Evolutionary conservation across 108 stramenopile genomes (phyloP), one percentile per base, ranked within the genome.

Genomic region (Pseudonitzschia multiseries): DNA sequence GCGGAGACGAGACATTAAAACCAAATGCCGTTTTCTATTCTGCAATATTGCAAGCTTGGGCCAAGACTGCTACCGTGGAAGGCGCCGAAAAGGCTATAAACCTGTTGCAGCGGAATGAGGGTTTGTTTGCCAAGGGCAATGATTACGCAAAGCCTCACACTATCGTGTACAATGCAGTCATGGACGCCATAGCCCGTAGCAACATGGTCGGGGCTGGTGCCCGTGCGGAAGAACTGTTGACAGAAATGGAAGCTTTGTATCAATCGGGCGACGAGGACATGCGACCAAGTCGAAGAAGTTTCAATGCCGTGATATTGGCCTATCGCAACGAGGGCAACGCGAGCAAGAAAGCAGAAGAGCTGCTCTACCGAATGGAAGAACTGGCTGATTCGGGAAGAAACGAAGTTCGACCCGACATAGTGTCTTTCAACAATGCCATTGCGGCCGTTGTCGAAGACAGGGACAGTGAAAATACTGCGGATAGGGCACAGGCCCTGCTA

Each of bases 151-250:
- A 72, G 26, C 71, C 71, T 42, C 59, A 87, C 74, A 73, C 75
- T 44, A 69, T 83, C 27, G 73, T 84, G 26, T 87, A 79, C 62
- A 87, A 87, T 53, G 36, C 65, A 32, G 53, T 77, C 32, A 72
- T 77, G 50, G 59, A 71, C 28, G 74, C 68, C 5, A 72, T 82
- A 74, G 85, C 85, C 26, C 59, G 80, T 12, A 73, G 71, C 69
- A 78, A 72, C n/a, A 74, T 68, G 28, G 52, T 29, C 12, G 43
- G 54, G 40, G 70, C 85, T 33, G 83, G 83, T 22, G 70, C 76
- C 46, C 80, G 69, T 36, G 83, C 83, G n/a, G 85, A 86, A 63
- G 74, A 57, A 0, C 57, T 86, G n/a, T 64, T 86, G 27, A 48
- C 33, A 26, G 72, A 74, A 74, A 84, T 84, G 83, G 80, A 82